These are phyloP conservation scores for Candida xiaguanensis DNA, from an alignment of 805 yeast genomes.

Conservation along the genomic window DNA sequence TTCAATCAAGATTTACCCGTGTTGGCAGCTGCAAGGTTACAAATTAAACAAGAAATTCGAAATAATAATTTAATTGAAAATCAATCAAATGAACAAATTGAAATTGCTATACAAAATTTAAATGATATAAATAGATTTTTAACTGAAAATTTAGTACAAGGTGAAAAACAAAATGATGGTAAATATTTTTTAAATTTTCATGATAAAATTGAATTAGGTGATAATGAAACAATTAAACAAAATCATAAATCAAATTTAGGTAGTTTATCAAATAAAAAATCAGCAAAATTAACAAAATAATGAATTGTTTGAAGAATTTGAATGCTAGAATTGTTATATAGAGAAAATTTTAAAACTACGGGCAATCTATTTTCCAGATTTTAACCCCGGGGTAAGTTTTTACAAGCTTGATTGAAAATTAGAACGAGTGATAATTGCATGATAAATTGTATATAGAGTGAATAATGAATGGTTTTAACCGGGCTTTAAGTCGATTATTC, in stretches of 20 bases:
- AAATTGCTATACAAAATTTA: slow-evolving; percentile 49
- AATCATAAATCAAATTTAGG: slow-evolving; percentile 41
- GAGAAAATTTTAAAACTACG: no score
- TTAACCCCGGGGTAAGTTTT: no score
- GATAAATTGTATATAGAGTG: no score
- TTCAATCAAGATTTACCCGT: slow-evolving; percentile 50
- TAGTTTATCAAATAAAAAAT: slow-evolving; percentile 42
- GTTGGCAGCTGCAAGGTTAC: slow-evolving; percentile 54
- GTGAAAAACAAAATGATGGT: slow-evolving; percentile 45
- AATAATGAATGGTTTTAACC: no score
- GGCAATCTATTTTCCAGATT: no score
- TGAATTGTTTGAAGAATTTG: no score
- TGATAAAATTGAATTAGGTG: slow-evolving; percentile 82
- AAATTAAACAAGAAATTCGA: slow-evolving; percentile 53
- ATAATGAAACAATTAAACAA: slow-evolving; percentile 73
- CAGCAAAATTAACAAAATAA: slow-evolving; percentile 40
- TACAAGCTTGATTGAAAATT: no score
- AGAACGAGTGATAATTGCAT: no score
- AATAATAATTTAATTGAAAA: slow-evolving; percentile 15
- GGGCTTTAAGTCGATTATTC: no score
- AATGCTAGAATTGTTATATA: no score
- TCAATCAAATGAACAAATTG: slow-evolving; percentile 19
- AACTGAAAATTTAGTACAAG: slow-evolving; percentile 83
- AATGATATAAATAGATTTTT: slow-evolving; percentile 71
- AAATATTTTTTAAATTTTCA: slow-evolving; percentile 67